These are phyloP conservation scores for Kalmusia sp. DNA, from an alignment of 2,329 filamentous ascomycete genomes.

Conservation along the genomic window DNA sequence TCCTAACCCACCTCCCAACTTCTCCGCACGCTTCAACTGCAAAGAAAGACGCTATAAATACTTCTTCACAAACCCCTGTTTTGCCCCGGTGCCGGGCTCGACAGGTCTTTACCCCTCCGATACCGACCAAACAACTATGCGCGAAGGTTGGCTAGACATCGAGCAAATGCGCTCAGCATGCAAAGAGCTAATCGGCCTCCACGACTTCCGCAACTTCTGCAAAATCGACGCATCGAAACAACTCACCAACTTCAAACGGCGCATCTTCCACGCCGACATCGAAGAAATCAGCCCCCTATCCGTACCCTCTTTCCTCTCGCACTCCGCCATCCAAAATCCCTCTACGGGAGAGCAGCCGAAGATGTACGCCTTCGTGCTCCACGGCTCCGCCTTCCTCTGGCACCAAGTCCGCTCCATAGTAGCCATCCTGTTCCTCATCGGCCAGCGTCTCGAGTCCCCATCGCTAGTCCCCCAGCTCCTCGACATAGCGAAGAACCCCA, in stretches of 20 bases:
- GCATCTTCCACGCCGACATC: slow-evolving; percentile 82
- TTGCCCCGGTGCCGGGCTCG: slow-evolving; percentile 68
- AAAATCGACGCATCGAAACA: slow-evolving; percentile 91
- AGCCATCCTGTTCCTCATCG: slow-evolving; percentile 89
- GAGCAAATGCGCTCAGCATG: slow-evolving; percentile 85
- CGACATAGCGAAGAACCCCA: slow-evolving; percentile 72
- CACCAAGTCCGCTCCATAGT: slow-evolving; percentile 97
- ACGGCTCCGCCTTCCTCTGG: slow-evolving; percentile 94
- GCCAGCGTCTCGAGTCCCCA: slow-evolving; percentile 83
- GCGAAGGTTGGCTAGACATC: slow-evolving; percentile 81
- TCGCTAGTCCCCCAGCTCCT: slow-evolving; percentile 76
- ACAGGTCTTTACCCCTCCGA: slow-evolving; percentile 54
- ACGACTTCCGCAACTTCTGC: slow-evolving; percentile 98
- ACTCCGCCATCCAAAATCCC: slow-evolving; percentile 31
- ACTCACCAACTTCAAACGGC: slow-evolving; percentile 80
- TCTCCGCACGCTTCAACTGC: slow-evolving; percentile 93
- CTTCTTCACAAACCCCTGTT: slow-evolving; percentile 96
- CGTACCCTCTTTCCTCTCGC: slow-evolving; percentile 35
- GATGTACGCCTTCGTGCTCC: slow-evolving; percentile 86
- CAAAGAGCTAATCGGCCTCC: slow-evolving; percentile 77
- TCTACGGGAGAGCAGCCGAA: slow-evolving; percentile 53
- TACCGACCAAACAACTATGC: slow-evolving; percentile 19
- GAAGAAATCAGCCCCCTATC: slow-evolving; percentile 53
- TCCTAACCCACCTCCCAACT: slow-evolving; percentile 76
- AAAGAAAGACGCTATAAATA: slow-evolving; percentile 91